Percentiles rank a stretch among this genome's conserved stretches.
phyloP scores from a whole-genome alignment of 257 asterid species.

The Nemophila menziesii region DNA sequence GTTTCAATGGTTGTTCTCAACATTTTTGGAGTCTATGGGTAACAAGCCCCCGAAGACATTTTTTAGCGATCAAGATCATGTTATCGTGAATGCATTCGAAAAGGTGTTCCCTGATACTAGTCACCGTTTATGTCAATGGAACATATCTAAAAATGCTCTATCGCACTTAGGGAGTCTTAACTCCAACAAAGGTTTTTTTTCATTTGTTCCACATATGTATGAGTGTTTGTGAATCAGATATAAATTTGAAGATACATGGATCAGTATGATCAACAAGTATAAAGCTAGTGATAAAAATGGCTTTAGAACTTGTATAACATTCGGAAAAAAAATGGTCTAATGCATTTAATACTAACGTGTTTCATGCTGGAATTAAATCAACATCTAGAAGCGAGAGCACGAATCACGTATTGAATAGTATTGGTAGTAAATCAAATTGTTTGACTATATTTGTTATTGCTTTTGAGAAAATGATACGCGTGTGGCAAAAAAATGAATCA shows the following conservation, averaged over 20 bases:
- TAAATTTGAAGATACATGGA: slow-evolving; percentile 8
- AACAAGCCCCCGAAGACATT: no score
- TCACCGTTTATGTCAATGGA: slow-evolving; percentile 3
- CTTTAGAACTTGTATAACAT: slow-evolving; percentile 3
- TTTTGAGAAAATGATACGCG: slow-evolving; percentile 1
- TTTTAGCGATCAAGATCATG: background rate
- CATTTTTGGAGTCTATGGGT: slow-evolving; percentile 8
- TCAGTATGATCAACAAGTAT: background rate
- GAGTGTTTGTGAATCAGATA: slow-evolving; percentile 2
- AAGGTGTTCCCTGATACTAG: background rate
- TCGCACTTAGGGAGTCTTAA: slow-evolving; percentile 8
- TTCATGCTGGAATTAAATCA: slow-evolving; percentile 1
- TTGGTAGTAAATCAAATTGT: background rate
- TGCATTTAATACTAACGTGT: background rate
- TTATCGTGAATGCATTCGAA: background rate
- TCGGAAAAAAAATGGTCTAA: background rate
- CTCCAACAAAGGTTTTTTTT: background rate
- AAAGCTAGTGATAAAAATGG: slow-evolving; percentile 1
- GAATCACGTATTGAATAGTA: no score
- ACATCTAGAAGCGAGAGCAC: slow-evolving; percentile 2
- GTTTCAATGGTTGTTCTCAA: slow-evolving; percentile 7
- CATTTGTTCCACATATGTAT: slow-evolving; percentile 7
- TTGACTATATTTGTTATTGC: background rate
- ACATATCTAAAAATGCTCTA: slow-evolving; percentile 6
- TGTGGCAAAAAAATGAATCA: slow-evolving; percentile 3